phyloP scores from a whole-genome alignment of 2,329 filamentous ascomycete species.

The Colletotrichum melonis region DNA sequence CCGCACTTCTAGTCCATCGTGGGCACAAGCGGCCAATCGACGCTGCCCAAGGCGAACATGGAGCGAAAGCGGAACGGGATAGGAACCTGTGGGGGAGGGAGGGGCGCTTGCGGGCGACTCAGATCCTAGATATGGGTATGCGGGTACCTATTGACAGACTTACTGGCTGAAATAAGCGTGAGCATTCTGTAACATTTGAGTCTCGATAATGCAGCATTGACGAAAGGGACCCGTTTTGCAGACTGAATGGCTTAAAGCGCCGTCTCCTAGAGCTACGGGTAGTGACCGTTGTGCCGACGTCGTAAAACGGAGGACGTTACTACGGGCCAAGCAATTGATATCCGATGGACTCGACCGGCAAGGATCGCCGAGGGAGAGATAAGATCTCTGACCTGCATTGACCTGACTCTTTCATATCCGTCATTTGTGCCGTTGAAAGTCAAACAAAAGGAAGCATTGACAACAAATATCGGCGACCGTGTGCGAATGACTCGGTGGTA shows the following conservation, averaged over 20 bases:
- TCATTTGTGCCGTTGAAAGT: slow-evolving; percentile 5
- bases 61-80: background rate
- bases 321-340: background rate
- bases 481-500: slow-evolving; percentile 24
- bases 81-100: background rate
- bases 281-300: background rate
- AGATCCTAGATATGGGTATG: slow-evolving; percentile 8
- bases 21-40: slow-evolving; percentile 27
- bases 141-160: background rate
- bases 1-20: slow-evolving; percentile 27
- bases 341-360: background rate
- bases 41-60: slow-evolving; percentile 18
- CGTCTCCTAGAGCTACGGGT: background rate
- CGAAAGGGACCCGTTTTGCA: background rate
- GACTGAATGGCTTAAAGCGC: background rate
- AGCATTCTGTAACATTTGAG: background rate
- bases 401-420: slow-evolving; percentile 11
- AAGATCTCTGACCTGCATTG: slow-evolving; percentile 16
- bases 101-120: slow-evolving; percentile 8
- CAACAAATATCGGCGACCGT: slow-evolving; percentile 5
- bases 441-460: slow-evolving; percentile 14
- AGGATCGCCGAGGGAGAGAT: slow-evolving; percentile 11
- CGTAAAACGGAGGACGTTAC: slow-evolving; percentile 1
- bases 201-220: background rate
- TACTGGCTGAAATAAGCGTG: background rate